Conservation (phyloP, 805 yeast genomes). For the Brettanomyces anomalus region DNA sequence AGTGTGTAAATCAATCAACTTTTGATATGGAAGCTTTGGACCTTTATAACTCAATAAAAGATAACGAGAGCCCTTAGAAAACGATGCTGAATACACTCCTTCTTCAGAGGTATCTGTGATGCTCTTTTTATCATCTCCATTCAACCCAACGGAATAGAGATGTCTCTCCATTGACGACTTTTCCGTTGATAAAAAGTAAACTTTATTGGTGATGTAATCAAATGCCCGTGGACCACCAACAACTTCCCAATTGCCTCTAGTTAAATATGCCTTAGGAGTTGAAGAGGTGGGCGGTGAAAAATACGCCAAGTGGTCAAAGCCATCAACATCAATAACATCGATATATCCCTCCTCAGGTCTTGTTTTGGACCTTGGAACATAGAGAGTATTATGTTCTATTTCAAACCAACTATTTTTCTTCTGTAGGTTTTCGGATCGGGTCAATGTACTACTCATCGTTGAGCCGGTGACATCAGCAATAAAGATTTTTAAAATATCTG, state of each 20-base stretch:
- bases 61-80: conserved; percentile 72
- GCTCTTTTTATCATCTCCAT: conserved; percentile 31
- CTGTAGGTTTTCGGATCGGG: conserved; percentile 38
- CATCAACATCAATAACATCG: conserved; percentile 60
- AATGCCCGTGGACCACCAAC: conserved; percentile 58
- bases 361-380: conserved; percentile 43
- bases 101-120: conserved; percentile 44
- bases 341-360: conserved; percentile 63
- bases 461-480: conserved; percentile 35
- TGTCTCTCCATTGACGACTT: conserved; percentile 80
- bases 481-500: conserved; percentile 53
- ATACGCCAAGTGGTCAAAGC: conserved; percentile 72
- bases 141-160: conserved; percentile 57
- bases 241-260: conserved; percentile 88
- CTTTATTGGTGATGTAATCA: conserved; percentile 42
- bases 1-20: conserved; percentile 46
- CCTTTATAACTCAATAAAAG: conserved; percentile 66
- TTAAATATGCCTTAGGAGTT: conserved; percentile 44
- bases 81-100: conserved; percentile 65
- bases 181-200: conserved; percentile 66
- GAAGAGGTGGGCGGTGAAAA: conserved; percentile 61
- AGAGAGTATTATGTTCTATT: conserved; percentile 53
- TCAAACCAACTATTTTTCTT: conserved; percentile 68
- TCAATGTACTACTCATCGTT: conserved; percentile 26
- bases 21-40: conserved; percentile 74